Conservation (phyloP, 2,329 filamentous ascomycete species). For the Cordyceps javanica region DNA sequence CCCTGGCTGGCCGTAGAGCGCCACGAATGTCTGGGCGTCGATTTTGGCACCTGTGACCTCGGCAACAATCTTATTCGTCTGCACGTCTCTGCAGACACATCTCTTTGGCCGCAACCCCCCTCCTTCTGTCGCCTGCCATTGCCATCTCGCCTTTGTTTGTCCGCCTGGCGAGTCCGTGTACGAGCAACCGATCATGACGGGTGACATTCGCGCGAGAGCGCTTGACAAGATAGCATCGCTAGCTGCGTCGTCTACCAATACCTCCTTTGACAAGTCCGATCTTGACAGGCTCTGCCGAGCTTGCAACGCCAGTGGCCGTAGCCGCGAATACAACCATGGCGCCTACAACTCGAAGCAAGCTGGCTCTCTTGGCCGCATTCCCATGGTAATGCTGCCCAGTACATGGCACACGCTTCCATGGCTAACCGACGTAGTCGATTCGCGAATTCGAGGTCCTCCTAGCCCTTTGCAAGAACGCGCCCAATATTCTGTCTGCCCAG, state of each 20-base stretch:
- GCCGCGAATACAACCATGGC: slow-evolving; percentile 42
- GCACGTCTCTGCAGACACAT: not conserved
- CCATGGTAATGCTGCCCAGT: slow-evolving; percentile 47
- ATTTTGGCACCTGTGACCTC: slow-evolving; percentile 10
- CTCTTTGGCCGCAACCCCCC: not conserved
- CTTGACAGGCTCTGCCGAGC: slow-evolving; percentile 56
- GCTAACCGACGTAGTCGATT: slow-evolving; percentile 54
- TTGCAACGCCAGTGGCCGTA: slow-evolving; percentile 41
- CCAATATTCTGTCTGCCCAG: slow-evolving; percentile 61
- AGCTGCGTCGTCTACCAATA: slow-evolving; percentile 48
- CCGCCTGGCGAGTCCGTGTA: not conserved
- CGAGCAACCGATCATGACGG: slow-evolving; percentile 33
- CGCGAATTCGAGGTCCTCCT: slow-evolving; percentile 89
- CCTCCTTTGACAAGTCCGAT: slow-evolving; percentile 55
- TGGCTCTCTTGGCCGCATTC: slow-evolving; percentile 44
- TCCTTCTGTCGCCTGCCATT: not conserved
- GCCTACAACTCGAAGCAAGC: slow-evolving; percentile 30
- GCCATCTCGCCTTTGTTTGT: not conserved
- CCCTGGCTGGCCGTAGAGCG: not conserved
- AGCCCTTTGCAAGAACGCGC: slow-evolving; percentile 84
- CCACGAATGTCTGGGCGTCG: slow-evolving; percentile 1
- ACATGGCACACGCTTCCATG: not conserved
- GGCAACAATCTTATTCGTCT: slow-evolving; percentile 8
- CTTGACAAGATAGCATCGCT: slow-evolving; percentile 60
- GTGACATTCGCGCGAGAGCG: slow-evolving; percentile 55